Evolutionary conservation across 345 rosid genomes (phyloP).

Genomic region (Euphorbia lathyris): DNA sequence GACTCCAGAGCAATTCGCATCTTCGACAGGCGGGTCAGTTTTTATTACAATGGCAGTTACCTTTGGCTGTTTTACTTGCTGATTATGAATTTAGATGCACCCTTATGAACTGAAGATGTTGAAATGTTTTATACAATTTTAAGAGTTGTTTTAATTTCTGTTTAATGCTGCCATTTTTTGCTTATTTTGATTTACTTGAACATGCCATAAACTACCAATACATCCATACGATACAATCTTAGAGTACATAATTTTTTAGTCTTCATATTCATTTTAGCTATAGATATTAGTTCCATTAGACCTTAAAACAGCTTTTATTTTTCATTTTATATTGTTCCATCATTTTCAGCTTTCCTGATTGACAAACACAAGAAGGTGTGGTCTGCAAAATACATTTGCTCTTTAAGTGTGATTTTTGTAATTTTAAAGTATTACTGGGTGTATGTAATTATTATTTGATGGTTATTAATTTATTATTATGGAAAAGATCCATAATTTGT

Average conservation of each 20-base stretch:
- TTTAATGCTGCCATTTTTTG: background rate
- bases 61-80: background rate
- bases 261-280: background rate
- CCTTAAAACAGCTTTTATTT: too few relatives aligned
- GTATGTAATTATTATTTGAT: background rate
- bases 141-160: background rate
- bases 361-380: too few relatives aligned
- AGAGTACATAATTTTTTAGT: background rate
- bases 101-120: background rate
- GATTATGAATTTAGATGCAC: background rate
- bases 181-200: background rate
- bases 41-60: slow-evolving; percentile 10
- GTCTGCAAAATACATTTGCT: background rate
- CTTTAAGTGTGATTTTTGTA: background rate
- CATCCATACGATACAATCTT: background rate
- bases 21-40: slow-evolving; percentile 90
- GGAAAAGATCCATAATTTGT: background rate
- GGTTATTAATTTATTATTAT: background rate
- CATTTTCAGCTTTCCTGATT: background rate
- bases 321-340: background rate
- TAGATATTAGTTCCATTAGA: background rate
- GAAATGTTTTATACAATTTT: background rate
- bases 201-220: background rate
- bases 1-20: slow-evolving; percentile 77
- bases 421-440: background rate